Evolutionary conservation across 345 rosid species (phyloP), one percentile per base, ranked within the genome.

Genomic region (Citrus mangshanensis): DNA sequence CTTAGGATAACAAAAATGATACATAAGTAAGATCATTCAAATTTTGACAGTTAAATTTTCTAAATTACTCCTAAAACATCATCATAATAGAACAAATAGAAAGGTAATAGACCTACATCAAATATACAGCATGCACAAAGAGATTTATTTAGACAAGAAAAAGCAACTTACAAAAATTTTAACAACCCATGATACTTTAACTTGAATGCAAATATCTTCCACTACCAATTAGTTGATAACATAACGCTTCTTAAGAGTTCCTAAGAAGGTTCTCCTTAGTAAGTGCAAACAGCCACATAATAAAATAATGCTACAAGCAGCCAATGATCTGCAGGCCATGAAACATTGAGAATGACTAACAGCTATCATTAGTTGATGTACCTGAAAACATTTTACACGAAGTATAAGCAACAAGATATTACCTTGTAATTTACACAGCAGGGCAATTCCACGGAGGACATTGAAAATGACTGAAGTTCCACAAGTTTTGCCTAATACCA

Each of bases 381-480:
- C 30, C 67, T n/a, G 7, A n/a, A n/a, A 46, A 28, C 6, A 7
- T 59, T 74, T 38, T n/a, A n/a, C 7, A 1, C 6, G 7, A 35
- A 35, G 7, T 35, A 6, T 34, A 34, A 21, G 14, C 30, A 51
- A 35, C 22, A 64, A 32, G 37, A 34, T 6, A 25, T 68, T 77
- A 77, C 79, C 79, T 76, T 68, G 5, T 18, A 5, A 59, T 73
- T 59, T 18, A 28, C 68, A 40, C 21, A 9, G 27, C 4, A 22
- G 13, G 5, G 19, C n/a, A 35, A 55, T 67, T 68, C 55, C 22
- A 35, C 27, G 65, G 79, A 56, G 12, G 7, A 55, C 28, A 25
- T 62, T 62, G 38, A 34, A 51, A 58, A 34, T 59, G 56, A 35
- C 28, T 68, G n/a, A 68, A 68, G 58, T 72, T 74, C 54, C 78